Conservation (phyloP, 129 eudicot species). For the Logfia minima region DNA sequence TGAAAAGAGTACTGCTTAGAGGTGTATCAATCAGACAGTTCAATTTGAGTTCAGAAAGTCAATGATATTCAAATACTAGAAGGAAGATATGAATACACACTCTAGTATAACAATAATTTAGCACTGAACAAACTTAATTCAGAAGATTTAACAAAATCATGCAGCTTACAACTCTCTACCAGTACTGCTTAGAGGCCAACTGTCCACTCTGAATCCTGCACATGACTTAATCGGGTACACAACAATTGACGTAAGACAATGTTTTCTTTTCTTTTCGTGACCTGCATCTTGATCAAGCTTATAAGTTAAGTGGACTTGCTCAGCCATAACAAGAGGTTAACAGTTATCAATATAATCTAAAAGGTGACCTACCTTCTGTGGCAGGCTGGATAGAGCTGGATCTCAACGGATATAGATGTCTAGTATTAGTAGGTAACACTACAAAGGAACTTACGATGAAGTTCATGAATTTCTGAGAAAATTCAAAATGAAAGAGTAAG, state of each 20-base stretch:
- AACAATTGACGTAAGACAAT: constrained; percentile 58
- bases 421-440: constrained; percentile 36
- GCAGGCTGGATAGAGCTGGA: constrained; percentile 30
- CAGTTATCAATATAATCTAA: neutral
- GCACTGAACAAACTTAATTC: constrained; percentile 5
- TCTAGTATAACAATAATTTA: neutral
- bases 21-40: too few relatives aligned
- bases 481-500: neutral
- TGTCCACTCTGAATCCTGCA: constrained; percentile 76
- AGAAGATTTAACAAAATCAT: constrained; percentile 26
- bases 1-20: too few relatives aligned
- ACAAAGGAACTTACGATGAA: constrained; percentile 68
- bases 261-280: constrained; percentile 32
- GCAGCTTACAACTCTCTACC: constrained; percentile 66
- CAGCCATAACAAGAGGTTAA: constrained; percentile 2
- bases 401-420: constrained; percentile 17
- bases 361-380: constrained; percentile 61
- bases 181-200: constrained; percentile 84
- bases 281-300: constrained; percentile 45
- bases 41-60: neutral
- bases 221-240: constrained; percentile 95
- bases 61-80: neutral
- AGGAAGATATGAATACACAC: neutral
- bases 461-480: constrained; percentile 65
- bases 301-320: constrained; percentile 27